Base-by-base conservation (phyloP, 768 basidiomycete genomes). In the Hygrophoropsis aurantiaca region DNA sequence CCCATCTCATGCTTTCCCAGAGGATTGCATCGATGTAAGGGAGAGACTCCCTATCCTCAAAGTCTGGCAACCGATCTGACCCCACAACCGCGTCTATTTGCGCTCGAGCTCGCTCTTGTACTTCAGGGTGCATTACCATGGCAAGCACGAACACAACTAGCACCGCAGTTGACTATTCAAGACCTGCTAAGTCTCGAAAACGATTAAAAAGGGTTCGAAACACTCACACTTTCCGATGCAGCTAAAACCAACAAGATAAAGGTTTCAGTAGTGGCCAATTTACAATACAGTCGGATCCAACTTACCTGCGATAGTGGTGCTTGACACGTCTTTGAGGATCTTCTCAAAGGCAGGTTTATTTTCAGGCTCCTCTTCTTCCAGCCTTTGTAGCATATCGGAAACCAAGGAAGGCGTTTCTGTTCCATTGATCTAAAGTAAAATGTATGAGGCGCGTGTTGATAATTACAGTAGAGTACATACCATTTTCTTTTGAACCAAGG, bases 21-120 rank as follows among this genome's bases (percentile, higher is more conserved):
- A 58, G 7, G n/a, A 60, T 26, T 15, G 54, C 49, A 6, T 52
- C 46, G 11, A 54, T 18, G 19, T 57, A 57, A 5, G 53, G 56
- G 19, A 57, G 36, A 5, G 40, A 46, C 10, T 7, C 32, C 23
- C 50, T 38, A 24, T 59, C 58, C 2, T 51, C 40, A 24, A 42
- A 56, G 0, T 41, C 41, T 4, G 53, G 48, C 3, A 61, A 35
- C 8, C 56, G 42, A 20, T 57, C 50, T 15, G 30, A 37, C 15
- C 62, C 60, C 11, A 60, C 40, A 30, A 60, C 48, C 0, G 46
- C 40, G 23, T 64, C 58, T 8, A 64, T 44, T 34, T 64, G 61
- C 15, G 45, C 47, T 35, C 59, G 58, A 15, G 50, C 51, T 2
- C 50, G 43, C 30, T 25, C 25, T 39, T 36, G 58, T 18, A 45